phyloP scores from a whole-genome alignment of 2,329 filamentous ascomycete species.

The Lachnellula suecica region DNA sequence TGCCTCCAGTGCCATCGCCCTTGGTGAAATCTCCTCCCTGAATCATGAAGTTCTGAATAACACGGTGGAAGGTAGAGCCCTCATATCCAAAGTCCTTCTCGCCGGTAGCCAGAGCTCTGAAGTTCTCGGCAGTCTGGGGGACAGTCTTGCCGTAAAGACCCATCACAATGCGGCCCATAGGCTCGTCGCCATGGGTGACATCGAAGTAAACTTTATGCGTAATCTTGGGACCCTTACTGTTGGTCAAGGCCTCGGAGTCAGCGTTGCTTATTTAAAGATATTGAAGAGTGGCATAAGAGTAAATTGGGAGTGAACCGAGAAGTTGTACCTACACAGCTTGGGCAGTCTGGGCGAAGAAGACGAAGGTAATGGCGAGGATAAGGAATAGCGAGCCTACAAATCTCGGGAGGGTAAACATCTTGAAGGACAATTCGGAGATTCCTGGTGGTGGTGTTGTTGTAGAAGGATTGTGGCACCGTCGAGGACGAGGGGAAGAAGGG shows the following conservation, averaged over 20 bases:
- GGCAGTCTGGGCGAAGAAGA: conserved; percentile 73
- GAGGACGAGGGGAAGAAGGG: conserved; percentile 1
- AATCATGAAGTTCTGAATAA: conserved; percentile 91
- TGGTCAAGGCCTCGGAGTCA: too few species aligned
- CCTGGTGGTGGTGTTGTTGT: conserved; percentile 8
- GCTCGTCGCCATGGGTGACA: conserved; percentile 72
- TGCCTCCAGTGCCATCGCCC: conserved; percentile 79
- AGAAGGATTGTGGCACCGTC: conserved; percentile 13
- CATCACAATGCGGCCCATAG: conserved; percentile 73
- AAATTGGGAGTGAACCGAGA: too few species aligned
- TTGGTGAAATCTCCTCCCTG: conserved; percentile 88
- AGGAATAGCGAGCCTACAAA: conserved; percentile 71
- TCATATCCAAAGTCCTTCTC: conserved; percentile 86
- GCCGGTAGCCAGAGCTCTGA: conserved; percentile 77
- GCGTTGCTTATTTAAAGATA: too few species aligned
- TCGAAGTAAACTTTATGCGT: conserved; percentile 94
- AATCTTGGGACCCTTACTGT: conserved; percentile 93
- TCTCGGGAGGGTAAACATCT: conserved; percentile 74
- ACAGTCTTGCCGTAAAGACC: conserved; percentile 87
- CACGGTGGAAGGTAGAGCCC: conserved; percentile 82
- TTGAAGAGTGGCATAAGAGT: too few species aligned
- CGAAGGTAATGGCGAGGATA: conserved; percentile 71
- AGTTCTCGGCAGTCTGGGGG: conserved; percentile 73
- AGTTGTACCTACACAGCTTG: too few species aligned
- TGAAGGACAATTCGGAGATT: conserved; percentile 35